Evolutionary conservation across 2,329 filamentous ascomycete species (phyloP).

Genomic region (Hirsutella minnesotensis): DNA sequence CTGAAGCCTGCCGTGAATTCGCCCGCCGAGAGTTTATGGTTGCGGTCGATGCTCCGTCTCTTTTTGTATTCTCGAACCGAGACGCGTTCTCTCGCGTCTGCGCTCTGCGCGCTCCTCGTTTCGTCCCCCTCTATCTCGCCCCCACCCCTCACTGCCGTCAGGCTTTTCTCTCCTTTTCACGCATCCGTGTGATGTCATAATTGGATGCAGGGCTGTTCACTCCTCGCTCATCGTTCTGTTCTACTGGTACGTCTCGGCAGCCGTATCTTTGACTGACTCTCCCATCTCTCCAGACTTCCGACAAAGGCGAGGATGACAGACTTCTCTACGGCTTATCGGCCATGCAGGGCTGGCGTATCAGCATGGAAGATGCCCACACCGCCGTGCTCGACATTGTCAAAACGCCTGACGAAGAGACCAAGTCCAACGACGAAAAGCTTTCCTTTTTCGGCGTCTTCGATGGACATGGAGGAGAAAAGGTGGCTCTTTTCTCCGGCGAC

Average conservation of each 20-base stretch:
- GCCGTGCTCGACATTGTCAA: slow-evolving; percentile 72
- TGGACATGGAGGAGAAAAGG: slow-evolving; percentile 93
- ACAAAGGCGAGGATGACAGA: slow-evolving; percentile 83
- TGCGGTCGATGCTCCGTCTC: too few species aligned
- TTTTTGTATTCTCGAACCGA: not conserved
- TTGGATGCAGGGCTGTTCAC: too few species aligned
- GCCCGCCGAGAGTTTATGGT: too few species aligned
- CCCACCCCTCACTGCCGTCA: not conserved
- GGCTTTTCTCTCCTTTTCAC: not conserved
- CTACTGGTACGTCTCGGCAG: too few species aligned
- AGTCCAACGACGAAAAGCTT: slow-evolving; percentile 60
- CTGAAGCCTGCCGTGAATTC: not conserved
- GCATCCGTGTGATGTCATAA: not conserved
- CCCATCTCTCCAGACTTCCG: slow-evolving; percentile 54
- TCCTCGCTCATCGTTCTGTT: not conserved
- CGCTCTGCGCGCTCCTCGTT: too few species aligned
- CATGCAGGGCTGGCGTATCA: slow-evolving; percentile 99
- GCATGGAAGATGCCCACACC: slow-evolving; percentile 96
- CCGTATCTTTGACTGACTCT: slow-evolving; percentile 15
- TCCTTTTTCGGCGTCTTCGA: slow-evolving; percentile 98
- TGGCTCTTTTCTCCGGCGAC: slow-evolving; percentile 84
- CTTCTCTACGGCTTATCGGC: slow-evolving; percentile 89
- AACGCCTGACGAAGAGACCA: slow-evolving; percentile 39
- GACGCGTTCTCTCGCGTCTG: too few species aligned
- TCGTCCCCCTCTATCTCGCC: not conserved